phyloP scores from a whole-genome alignment of 2,329 filamentous ascomycete species.

The Aureobasidium subglaciale region DNA sequence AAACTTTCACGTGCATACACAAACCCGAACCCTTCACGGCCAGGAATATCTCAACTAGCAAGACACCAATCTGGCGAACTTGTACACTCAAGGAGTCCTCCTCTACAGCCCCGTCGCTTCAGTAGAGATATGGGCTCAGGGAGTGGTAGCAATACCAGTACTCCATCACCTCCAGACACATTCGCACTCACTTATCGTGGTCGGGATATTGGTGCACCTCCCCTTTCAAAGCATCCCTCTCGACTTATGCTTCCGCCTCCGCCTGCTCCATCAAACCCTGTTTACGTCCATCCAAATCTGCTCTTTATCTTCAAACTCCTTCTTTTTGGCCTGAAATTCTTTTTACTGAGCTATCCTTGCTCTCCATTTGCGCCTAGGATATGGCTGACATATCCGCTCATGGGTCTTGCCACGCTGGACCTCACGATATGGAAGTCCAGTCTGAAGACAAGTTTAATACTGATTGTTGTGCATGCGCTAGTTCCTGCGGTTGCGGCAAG shows the following conservation, averaged over 20 bases:
- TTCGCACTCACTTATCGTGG: conserved; percentile 15
- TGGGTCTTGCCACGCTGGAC: conserved; percentile 65
- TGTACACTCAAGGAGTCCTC: not conserved
- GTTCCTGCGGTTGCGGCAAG: conserved; percentile 33
- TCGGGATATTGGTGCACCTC: not conserved
- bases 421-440: conserved; percentile 33
- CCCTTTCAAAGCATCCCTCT: conserved; percentile 23
- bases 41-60: conserved; percentile 12
- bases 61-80: not conserved
- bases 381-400: conserved; percentile 58
- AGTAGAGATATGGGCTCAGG: conserved; percentile 3
- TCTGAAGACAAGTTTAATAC: conserved; percentile 31
- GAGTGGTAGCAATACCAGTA: not conserved
- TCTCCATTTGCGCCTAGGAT: conserved; percentile 62
- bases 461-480: conserved; percentile 42
- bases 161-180: conserved; percentile 12
- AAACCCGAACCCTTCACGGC: conserved; percentile 20
- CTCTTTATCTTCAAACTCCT: conserved; percentile 41
- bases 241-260: conserved; percentile 31
- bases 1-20: conserved; percentile 20
- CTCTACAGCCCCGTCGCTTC: not conserved
- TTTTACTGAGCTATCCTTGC: conserved; percentile 60
- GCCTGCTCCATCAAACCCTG: conserved; percentile 23
- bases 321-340: conserved; percentile 63
- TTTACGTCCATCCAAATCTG: conserved; percentile 31